phyloP scores from a whole-genome alignment of 140 eudicot genomes.

The Anethum foeniculum region DNA sequence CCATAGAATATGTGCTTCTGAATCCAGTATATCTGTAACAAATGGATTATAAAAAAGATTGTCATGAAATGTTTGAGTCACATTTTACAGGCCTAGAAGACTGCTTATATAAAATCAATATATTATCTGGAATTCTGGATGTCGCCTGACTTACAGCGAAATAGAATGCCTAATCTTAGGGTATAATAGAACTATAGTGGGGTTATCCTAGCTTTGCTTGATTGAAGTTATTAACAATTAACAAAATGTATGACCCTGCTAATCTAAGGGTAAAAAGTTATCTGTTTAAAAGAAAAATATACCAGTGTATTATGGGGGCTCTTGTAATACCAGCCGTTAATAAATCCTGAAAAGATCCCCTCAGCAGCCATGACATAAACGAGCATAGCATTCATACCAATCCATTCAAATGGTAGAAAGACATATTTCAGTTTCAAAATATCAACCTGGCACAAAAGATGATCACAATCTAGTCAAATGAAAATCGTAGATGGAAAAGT shows the following conservation, averaged over 20 bases:
- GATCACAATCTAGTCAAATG: not conserved
- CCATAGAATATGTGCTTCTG: conserved; percentile 67
- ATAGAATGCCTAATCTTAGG: not conserved
- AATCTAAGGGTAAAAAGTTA: not conserved
- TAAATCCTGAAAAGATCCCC: conserved; percentile 83
- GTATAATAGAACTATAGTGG: not conserved
- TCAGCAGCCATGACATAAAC: conserved; percentile 91
- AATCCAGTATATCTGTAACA: conserved; percentile 65
- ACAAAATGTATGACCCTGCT: not conserved
- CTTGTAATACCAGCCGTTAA: conserved; percentile 85
- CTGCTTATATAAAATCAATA: not conserved
- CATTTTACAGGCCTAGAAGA: not conserved
- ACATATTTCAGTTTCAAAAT: conserved; percentile 30
- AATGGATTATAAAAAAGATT: not conserved
- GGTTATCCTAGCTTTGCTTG: not conserved
- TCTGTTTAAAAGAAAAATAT: conserved; percentile 8
- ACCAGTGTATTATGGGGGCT: conserved; percentile 66
- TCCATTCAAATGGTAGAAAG: conserved; percentile 79
- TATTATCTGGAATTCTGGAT: not conserved
- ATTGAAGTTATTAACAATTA: not conserved
- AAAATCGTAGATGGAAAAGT: not conserved
- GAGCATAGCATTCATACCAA: conserved; percentile 92
- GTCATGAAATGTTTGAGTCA: not conserved
- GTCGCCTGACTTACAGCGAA: not conserved
- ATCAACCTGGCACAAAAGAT: conserved; percentile 46